Evolutionary conservation across 2,329 filamentous ascomycete genomes (phyloP), one percentile per base, ranked within the genome.

Genomic region (Coccinonectria pachysandricola): DNA sequence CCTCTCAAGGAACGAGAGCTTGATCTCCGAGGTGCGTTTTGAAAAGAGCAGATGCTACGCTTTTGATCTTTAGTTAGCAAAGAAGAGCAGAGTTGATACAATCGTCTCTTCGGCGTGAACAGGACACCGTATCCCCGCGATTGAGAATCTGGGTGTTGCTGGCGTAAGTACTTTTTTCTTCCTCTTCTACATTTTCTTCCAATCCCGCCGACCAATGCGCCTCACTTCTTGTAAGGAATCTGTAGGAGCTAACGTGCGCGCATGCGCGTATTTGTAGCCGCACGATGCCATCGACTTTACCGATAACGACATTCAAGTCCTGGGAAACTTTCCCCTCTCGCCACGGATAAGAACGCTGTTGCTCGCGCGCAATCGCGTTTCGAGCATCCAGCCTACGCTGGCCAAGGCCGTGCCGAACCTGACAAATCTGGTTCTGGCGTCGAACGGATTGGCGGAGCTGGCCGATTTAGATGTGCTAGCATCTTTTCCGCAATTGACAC

Each of bases 31-130:
- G 91, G 91, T 96, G 82, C 76, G 86, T 71, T 62, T 75, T 39
- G 81, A 81, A 85, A 93, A 85, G 85, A 77, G 70, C 83, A 88
- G 86, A 91, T 93, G 75, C 85, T 94, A 83, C 83, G 86, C 75
- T 74, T 46, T 53, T 53, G 49, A 53, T 53, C 45, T 32, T 49
- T 10, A 19, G 17, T 7, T 7, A 19, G 10, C 7, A 7, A 18
- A 38, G 30, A 37, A 53, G 54, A 77, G 72, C 80, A 83, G 70
- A 74, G 73, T 88, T 91, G 79, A 92, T 87, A 81, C 62, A 73
- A 68, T 63, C 49, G 45, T 46, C 42, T 42, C 48, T 49, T 52
- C 53, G 50, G 46, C 49, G 51, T 59, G 46, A 75, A 67, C 75
- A 98, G 91, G 91, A 65, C 87, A 96, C 65, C 87, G 92, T 65